Conservation (phyloP, 352 stramenopile species). For the Globisporangium viniferum region DNA sequence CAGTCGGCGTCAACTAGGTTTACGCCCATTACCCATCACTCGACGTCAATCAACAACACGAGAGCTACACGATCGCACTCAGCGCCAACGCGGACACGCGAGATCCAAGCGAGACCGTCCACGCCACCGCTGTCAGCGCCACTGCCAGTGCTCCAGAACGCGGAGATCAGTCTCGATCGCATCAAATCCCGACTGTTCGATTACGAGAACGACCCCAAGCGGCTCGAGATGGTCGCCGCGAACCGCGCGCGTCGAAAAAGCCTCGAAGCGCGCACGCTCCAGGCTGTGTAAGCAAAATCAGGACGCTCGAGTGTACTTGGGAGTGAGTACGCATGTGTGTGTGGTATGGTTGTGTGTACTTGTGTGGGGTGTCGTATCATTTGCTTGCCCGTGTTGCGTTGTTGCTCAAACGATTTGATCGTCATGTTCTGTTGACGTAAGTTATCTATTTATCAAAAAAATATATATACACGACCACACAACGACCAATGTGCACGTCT, state of each 20-base stretch:
- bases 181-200: constrained; percentile 21
- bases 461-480: not conserved
- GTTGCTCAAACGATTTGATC: not conserved
- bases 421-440: constrained; percentile 9
- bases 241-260: constrained; percentile 19
- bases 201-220: constrained; percentile 20
- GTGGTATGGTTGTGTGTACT: not conserved
- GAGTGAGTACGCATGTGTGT: not conserved
- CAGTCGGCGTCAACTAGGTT: not conserved
- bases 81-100: not conserved
- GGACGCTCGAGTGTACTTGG: not conserved
- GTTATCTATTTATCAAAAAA: constrained; percentile 15
- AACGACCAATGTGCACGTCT: too few species aligned
- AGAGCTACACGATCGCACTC: constrained; percentile 1
- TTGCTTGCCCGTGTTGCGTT: not conserved
- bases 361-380: not conserved
- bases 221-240: constrained; percentile 18
- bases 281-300: not conserved
- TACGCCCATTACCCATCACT: not conserved
- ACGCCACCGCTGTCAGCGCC: constrained; percentile 2
- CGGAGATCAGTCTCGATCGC: constrained; percentile 11
- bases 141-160: not conserved
- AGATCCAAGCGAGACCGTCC: constrained; percentile 1
- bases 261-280: not conserved
- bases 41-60: constrained; percentile 1